Evolutionary conservation across 441 rosid species (phyloP).

Genomic region (Arabidopsis hybrid): DNA sequence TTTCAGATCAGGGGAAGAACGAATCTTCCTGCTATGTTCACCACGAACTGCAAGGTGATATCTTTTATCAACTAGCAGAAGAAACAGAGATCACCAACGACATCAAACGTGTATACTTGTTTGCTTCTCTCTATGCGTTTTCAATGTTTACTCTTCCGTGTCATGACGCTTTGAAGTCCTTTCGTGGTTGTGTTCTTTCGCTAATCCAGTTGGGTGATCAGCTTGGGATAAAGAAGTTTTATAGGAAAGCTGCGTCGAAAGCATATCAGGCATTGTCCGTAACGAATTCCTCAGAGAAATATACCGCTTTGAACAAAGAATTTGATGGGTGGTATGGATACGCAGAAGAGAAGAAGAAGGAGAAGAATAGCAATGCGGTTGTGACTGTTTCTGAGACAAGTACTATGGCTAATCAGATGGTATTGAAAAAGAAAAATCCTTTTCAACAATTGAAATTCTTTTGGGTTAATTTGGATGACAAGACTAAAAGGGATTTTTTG

Average conservation of each 20-base stretch:
- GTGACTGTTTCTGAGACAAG: not conserved
- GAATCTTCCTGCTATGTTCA: not conserved
- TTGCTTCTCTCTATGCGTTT: not conserved
- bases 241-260: not conserved
- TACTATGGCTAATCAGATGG: not conserved
- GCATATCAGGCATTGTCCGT: not conserved
- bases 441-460: not conserved
- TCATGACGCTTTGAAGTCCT: not conserved
- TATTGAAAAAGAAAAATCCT: not conserved
- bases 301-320: too few species aligned
- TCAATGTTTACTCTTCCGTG: not conserved
- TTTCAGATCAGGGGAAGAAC: not conserved
- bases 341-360: not conserved
- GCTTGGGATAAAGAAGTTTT: not conserved
- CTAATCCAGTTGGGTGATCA: not conserved
- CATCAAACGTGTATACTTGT: not conserved
- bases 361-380: not conserved
- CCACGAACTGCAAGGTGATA: conserved; percentile 9
- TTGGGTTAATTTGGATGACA: not conserved
- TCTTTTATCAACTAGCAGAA: not conserved
- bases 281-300: not conserved
- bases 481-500: not conserved
- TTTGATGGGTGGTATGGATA: not conserved
- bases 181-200: not conserved
- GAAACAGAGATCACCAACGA: not conserved